phyloP scores from a whole-genome alignment of 2,329 filamentous ascomycete genomes.

The Alternaria angustiovoidea region DNA sequence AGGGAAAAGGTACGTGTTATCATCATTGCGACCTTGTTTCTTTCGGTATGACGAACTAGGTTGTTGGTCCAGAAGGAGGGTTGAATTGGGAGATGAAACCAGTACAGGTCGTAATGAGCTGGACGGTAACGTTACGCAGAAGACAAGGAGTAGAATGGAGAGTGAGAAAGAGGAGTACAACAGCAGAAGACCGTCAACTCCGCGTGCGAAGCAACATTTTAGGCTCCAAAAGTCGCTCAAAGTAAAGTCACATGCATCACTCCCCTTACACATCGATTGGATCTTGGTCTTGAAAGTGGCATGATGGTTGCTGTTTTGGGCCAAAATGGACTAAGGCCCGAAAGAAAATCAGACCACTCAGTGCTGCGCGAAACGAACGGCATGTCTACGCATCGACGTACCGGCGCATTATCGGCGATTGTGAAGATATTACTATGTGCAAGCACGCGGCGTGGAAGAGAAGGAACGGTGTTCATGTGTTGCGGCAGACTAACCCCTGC shows the following conservation, averaged over 20 bases:
- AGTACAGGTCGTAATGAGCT: neutral
- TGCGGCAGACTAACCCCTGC: neutral
- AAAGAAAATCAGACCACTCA: slow-evolving; percentile 28
- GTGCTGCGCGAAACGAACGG: slow-evolving; percentile 26
- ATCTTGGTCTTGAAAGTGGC: slow-evolving; percentile 25
- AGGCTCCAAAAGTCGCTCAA: slow-evolving; percentile 6
- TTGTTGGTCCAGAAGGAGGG: neutral
- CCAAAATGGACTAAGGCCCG: slow-evolving; percentile 25
- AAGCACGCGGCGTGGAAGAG: neutral
- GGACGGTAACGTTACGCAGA: neutral
- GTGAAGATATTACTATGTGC: neutral
- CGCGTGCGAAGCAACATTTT: neutral
- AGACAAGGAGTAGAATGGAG: neutral
- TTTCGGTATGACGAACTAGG: neutral
- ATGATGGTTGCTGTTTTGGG: slow-evolving; percentile 29
- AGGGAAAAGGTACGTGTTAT: slow-evolving; percentile 64
- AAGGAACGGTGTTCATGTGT: neutral
- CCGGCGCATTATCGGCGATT: slow-evolving; percentile 3
- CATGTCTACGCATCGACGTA: slow-evolving; percentile 5
- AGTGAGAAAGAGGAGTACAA: neutral
- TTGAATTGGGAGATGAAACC: neutral
- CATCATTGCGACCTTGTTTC: slow-evolving; percentile 45
- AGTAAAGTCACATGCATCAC: slow-evolving; percentile 11
- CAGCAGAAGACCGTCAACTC: neutral
- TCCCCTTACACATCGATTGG: neutral